These are phyloP conservation scores for Croton setiger DNA, from an alignment of 441 rosid genomes.

Conservation along the genomic window DNA sequence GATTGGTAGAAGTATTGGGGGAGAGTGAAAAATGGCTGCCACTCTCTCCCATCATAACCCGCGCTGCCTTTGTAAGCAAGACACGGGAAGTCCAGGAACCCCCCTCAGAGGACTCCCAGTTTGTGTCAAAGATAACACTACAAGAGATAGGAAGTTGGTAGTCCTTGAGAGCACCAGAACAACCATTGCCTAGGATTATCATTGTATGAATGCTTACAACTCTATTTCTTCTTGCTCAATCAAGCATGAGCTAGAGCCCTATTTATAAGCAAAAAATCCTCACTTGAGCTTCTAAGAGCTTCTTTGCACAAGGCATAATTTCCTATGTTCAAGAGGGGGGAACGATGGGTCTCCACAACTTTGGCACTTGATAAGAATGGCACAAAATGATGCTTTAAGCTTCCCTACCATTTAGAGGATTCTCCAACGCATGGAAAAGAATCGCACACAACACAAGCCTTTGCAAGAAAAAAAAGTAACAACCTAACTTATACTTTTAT, in stretches of 20 bases:
- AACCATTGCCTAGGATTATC: slow-evolving; percentile 33
- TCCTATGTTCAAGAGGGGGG: not conserved
- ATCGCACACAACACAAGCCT: not conserved
- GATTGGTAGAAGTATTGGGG: slow-evolving; percentile 23
- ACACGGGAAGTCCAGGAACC: slow-evolving; percentile 19
- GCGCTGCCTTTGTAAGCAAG: slow-evolving; percentile 14
- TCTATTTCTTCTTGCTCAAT: not conserved
- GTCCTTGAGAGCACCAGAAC: slow-evolving; percentile 39
- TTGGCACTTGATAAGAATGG: slow-evolving; percentile 1
- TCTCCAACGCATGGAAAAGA: slow-evolving; percentile 2
- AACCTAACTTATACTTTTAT: too few relatives aligned
- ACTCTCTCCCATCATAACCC: too few relatives aligned
- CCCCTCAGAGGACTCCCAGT: slow-evolving; percentile 26
- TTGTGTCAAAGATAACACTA: slow-evolving; percentile 12
- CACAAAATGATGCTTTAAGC: not conserved
- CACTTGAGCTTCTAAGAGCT: not conserved
- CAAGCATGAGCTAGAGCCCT: not conserved
- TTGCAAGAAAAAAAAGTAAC: too few relatives aligned
- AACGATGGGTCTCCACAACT: slow-evolving; percentile 11
- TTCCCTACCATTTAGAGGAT: not conserved
- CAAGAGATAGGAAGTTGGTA: slow-evolving; percentile 21
- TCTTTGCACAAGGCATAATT: too few relatives aligned
- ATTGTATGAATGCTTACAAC: too few relatives aligned
- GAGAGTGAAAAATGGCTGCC: slow-evolving; percentile 23
- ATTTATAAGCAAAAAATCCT: slow-evolving; percentile 25